Percentiles rank a stretch among this genome's conserved stretches.
Conservation (phyloP, 2,329 filamentous ascomycete genomes). For the Monosporascus sp. region DNA sequence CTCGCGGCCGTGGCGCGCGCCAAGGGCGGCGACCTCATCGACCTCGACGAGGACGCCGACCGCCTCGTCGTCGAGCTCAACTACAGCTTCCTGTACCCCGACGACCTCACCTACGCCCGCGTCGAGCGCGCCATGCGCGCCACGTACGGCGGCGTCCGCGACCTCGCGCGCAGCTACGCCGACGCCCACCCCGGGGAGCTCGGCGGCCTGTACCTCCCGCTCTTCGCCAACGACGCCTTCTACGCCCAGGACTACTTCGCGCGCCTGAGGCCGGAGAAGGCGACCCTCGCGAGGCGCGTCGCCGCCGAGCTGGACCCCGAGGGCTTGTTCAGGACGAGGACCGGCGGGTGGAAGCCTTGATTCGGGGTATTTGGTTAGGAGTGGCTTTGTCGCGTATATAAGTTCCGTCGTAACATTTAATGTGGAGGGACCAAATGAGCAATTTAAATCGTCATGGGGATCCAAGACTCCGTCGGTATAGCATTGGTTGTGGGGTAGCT, state of each 20-base stretch:
- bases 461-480: too few relatives aligned
- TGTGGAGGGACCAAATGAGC: too few relatives aligned
- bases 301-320: slow-evolving; percentile 31
- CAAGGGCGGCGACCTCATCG: slow-evolving; percentile 34
- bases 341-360: slow-evolving; percentile 33
- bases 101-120: slow-evolving; percentile 19
- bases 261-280: slow-evolving; percentile 29
- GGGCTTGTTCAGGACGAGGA: slow-evolving; percentile 33
- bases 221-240: slow-evolving; percentile 40
- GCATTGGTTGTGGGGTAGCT: too few relatives aligned
- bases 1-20: slow-evolving; percentile 26
- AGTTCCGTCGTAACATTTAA: too few relatives aligned
- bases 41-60: slow-evolving; percentile 32
- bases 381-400: too few relatives aligned
- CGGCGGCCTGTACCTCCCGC: slow-evolving; percentile 30
- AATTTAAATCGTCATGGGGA: too few relatives aligned
- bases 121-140: slow-evolving; percentile 32
- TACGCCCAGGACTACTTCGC: slow-evolving; percentile 38
- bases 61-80: slow-evolving; percentile 39
- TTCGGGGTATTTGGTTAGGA: background rate
- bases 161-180: slow-evolving; percentile 26
- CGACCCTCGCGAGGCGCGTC: slow-evolving; percentile 29
- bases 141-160: slow-evolving; percentile 29
- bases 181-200: slow-evolving; percentile 26
- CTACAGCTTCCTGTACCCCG: slow-evolving; percentile 30